A percentile compares a stretch with the other conserved stretches of the same genome.
phyloP scores from a whole-genome alignment of 2,329 filamentous ascomycete species.

The Fusarium torulosum region DNA sequence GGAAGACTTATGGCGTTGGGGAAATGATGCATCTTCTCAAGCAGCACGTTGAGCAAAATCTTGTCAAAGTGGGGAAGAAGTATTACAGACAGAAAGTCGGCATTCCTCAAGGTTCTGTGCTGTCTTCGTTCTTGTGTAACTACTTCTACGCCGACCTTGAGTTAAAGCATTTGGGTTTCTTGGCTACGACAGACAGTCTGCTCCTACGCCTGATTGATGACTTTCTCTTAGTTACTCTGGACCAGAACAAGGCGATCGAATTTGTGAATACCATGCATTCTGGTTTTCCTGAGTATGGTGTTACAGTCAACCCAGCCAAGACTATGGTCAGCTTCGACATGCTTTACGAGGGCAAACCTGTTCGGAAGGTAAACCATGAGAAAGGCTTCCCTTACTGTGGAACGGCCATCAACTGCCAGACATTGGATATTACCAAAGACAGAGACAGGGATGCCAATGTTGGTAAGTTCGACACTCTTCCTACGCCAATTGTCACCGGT shows the following conservation, averaged over 20 bases:
- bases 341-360: slow-evolving; percentile 63
- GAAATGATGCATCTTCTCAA: slow-evolving; percentile 77
- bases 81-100: slow-evolving; percentile 89
- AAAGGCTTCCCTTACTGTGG: slow-evolving; percentile 90
- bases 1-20: slow-evolving; percentile 67
- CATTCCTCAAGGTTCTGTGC: slow-evolving; percentile 91
- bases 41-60: slow-evolving; percentile 85
- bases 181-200: slow-evolving; percentile 68
- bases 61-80: slow-evolving; percentile 89
- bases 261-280: slow-evolving; percentile 86
- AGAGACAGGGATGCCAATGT: slow-evolving; percentile 63
- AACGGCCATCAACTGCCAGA: slow-evolving; percentile 77
- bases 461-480: slow-evolving; percentile 58
- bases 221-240: slow-evolving; percentile 87
- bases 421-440: slow-evolving; percentile 81
- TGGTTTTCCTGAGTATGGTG: slow-evolving; percentile 83
- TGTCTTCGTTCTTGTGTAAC: slow-evolving; percentile 90
- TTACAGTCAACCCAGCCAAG: slow-evolving; percentile 81
- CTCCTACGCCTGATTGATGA: slow-evolving; percentile 91
- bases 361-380: slow-evolving; percentile 60
- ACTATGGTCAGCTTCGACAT: slow-evolving; percentile 87
- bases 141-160: slow-evolving; percentile 96
- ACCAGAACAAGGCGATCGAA: slow-evolving; percentile 71
- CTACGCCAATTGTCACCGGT: neutral
- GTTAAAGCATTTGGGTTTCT: slow-evolving; percentile 74